Base-by-base conservation (phyloP, 179 eudicot genomes). In the Silene noctiflora region DNA sequence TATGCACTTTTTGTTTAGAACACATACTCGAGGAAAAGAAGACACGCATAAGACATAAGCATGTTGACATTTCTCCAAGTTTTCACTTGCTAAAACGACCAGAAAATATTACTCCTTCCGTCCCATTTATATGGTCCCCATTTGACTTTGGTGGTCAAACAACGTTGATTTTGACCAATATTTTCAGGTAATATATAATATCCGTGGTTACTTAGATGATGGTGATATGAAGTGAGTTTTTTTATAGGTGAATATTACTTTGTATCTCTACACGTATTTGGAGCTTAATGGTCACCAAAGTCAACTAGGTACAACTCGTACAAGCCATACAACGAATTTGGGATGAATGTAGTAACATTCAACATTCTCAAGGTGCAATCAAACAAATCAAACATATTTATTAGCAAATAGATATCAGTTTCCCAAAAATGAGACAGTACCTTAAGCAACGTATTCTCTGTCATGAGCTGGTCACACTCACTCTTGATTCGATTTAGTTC, bases 381-480 rank as follows among this genome's bases (percentile, higher is more conserved):
- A 14, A 24, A 6, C 44, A 29, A 29, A 27, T 65, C 25, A n/a
- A 68, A 68, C 71, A 68, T n/a, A 44, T 10, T 35, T 9, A 9
- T 68, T 21, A 20, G 44, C 61, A 51, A 51, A 72, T 29, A 19
- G 3, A 56, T 9, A 2, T 1, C 58, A 25, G 4, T 73, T 59
- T 2, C 4, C 12, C 2, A 9, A 11, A 58, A 44, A 24, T 25
- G 72, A 60, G 33, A 75, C 21, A 10, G 73, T 46, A 92, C 98
- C 99, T 95, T 93, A n/a, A 95, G 88, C 71, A 88, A 48, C 24
- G 86, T 81, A 86, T 93, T 93, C 82, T 93, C 94, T 14, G 87
- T 82, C 75, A 77, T 67, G 77, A 91, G 91, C 77, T 87, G 89
- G 64, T 95, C 98, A 75, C 88, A 89, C 63, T 93, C 96, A 63